These are phyloP conservation scores for Raffaelea albimanens DNA, from an alignment of 2,329 filamentous ascomycete genomes.

Conservation along the genomic window DNA sequence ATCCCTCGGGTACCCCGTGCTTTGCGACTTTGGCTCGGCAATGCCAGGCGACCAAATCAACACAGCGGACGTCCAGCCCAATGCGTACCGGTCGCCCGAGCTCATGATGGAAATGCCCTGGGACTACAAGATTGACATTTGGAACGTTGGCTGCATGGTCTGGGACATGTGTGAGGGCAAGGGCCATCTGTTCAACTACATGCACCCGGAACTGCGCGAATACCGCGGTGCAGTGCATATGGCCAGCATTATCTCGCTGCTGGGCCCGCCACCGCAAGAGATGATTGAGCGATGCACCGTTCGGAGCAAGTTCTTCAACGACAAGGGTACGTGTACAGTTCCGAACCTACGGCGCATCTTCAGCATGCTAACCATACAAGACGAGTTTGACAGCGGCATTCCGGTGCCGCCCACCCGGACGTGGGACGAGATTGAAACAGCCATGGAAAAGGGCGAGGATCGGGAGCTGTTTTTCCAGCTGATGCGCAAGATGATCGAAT, in stretches of 20 bases:
- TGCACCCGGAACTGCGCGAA: background rate
- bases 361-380: background rate
- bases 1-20: background rate
- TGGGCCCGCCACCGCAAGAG: background rate
- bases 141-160: slow-evolving; percentile 2
- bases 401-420: background rate
- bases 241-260: background rate
- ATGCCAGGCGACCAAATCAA: background rate
- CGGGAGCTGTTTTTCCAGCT: background rate
- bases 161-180: background rate
- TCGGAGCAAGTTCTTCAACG: background rate
- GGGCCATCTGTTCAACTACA: background rate
- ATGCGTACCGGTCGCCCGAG: background rate
- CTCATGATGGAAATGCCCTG: background rate
- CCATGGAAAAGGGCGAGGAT: background rate
- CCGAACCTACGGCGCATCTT: no score
- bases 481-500: slow-evolving; percentile 1
- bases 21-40: background rate
- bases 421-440: background rate
- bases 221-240: background rate
- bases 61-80: background rate
- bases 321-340: background rate
- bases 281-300: background rate
- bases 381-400: background rate
- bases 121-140: slow-evolving; percentile 2